These are phyloP conservation scores for Eustoma russellianum DNA, from an alignment of 257 asterid species.

Conservation along the genomic window DNA sequence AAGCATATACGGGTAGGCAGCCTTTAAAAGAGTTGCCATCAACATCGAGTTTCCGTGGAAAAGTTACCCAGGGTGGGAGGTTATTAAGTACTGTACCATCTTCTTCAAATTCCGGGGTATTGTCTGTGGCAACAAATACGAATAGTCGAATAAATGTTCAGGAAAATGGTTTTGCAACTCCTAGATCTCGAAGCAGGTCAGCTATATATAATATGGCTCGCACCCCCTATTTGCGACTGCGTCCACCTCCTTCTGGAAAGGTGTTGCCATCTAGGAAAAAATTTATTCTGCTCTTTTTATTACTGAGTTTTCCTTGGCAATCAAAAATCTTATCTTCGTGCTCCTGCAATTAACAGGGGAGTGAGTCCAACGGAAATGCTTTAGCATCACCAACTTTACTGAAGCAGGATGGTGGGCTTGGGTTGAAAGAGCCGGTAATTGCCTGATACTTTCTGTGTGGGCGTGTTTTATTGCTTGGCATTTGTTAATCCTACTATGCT, in stretches of 20 bases:
- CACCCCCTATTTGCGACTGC: conserved; percentile 71
- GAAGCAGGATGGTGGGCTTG: conserved; percentile 31
- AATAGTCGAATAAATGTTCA: conserved; percentile 26
- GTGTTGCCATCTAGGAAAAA: conserved; percentile 16
- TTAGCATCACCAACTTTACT: conserved; percentile 26
- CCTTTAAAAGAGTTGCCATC: conserved; percentile 65
- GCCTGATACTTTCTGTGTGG: conserved; percentile 3
- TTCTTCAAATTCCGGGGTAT: conserved; percentile 36
- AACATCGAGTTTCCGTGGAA: conserved; percentile 38
- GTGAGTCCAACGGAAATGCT: conserved; percentile 33
- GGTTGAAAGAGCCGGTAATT: conserved; percentile 35
- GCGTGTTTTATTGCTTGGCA: too few relatives aligned
- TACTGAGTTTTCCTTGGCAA: not conserved
- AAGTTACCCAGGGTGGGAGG: conserved; percentile 35
- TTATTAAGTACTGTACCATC: conserved; percentile 23
- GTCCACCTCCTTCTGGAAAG: conserved; percentile 41
- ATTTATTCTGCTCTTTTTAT: too few relatives aligned
- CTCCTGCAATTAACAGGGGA: conserved; percentile 41
- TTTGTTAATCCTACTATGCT: too few relatives aligned
- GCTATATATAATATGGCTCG: conserved; percentile 91
- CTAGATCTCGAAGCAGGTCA: conserved; percentile 74
- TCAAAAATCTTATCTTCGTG: not conserved
- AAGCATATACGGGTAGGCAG: conserved; percentile 83
- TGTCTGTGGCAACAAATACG: conserved; percentile 21
- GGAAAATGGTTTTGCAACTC: conserved; percentile 54